Percentiles rank a stretch among this genome's conserved stretches.
Evolutionary conservation across 129 eudicot genomes (phyloP).

Genomic region (Heracleum sosnowskyi): DNA sequence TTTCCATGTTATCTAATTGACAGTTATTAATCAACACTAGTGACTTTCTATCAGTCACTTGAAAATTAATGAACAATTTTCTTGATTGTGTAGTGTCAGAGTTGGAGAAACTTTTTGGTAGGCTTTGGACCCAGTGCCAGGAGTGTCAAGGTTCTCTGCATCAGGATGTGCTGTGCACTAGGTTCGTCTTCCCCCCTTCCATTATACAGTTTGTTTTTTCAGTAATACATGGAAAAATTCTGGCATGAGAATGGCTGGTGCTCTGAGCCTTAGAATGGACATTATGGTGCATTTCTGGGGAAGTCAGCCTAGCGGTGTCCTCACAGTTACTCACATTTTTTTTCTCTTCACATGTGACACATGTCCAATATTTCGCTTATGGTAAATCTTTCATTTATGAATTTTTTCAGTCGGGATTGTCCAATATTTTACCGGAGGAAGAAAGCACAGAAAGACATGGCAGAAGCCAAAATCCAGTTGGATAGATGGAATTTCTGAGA

Average conservation of each 20-base stretch:
- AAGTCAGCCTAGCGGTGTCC: neutral
- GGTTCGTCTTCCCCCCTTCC: constrained; percentile 24
- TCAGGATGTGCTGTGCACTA: constrained; percentile 96
- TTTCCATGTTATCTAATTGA: neutral
- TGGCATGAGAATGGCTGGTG: neutral
- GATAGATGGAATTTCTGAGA: constrained; percentile 80
- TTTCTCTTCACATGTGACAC: neutral
- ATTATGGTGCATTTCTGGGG: neutral
- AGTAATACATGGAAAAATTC: neutral
- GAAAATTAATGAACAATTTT: neutral
- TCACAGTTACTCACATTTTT: neutral
- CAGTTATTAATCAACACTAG: neutral
- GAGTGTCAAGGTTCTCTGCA: constrained; percentile 99
- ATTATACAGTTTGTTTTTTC: neutral
- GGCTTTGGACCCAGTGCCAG: constrained; percentile 98
- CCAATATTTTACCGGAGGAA: constrained; percentile 98
- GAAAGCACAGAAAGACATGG: constrained; percentile 99
- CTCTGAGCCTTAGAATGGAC: neutral
- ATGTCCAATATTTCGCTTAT: neutral
- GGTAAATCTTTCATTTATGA: neutral
- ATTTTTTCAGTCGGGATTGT: constrained; percentile 75
- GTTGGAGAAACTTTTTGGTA: constrained; percentile 82
- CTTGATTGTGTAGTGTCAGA: constrained; percentile 56
- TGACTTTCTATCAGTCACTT: neutral
- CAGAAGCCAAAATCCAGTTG: constrained; percentile 87